Evolutionary conservation across 768 basidiomycete genomes (phyloP), one percentile per base, ranked within the genome.

Genomic region (Thelephora aurantiotincta): DNA sequence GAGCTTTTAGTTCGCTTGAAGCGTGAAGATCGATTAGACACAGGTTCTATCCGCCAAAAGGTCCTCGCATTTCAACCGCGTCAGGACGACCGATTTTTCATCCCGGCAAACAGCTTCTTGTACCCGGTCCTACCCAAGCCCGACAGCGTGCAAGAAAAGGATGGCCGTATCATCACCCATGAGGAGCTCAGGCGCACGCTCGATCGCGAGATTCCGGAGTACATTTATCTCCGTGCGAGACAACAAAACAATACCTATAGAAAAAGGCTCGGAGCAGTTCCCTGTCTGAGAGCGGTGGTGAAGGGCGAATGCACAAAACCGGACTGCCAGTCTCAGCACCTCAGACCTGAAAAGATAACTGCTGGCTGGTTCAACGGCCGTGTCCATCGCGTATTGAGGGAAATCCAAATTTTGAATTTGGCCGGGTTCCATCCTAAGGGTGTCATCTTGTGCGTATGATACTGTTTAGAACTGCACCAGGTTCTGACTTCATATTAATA

Each of bases 361-460:
- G 35, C 56, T 2, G 52, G 52, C n/a, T 63, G 60, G 54, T 77
- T 69, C 45, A 71, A 72, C 37, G 19, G 54, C n/a, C 67, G 68
- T 11, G 57, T 77, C 6, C 58, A 66, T 3, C 55, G 73, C 23
- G 68, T 74, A 51, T 49, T 80, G 1, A 68, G 68, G 43, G 73
- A 77, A 44, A 68, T 79, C 2, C 53, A 65, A 38, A 72, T 78
- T 13, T 63, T 71, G 36, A 65, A 7, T 20, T 47, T 44, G 5
- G 23, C 26, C 11, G 35, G 30, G 13, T 38, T 35, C 5, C 34
- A 43, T 46, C 47, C 48, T 3, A 30, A 41, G 12, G 26, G n/a
- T 37, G 7, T 44, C 23, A 42, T 20, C 13, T 35, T 45, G 36
- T 11, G 33, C 26, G 18, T 35, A 11, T 33, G 37, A 18, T n/a